A percentile compares a stretch with the other conserved stretches of the same genome.
These are phyloP conservation scores for Neoboletus subvelutipes DNA, from an alignment of 768 basidiomycete species.

Conservation along the genomic window DNA sequence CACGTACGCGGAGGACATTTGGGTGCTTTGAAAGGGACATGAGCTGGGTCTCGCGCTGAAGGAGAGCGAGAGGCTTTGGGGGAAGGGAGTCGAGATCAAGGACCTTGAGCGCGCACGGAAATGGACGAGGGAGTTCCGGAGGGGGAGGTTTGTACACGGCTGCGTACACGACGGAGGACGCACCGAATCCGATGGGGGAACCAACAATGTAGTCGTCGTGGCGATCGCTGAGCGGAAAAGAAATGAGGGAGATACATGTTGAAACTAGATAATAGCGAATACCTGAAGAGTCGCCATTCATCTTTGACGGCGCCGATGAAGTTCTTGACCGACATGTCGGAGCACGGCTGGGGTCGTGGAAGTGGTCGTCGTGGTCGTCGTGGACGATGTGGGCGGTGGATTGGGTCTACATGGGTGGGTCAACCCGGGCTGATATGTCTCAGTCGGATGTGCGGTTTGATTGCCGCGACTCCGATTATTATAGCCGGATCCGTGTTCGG, in stretches of 20 bases:
- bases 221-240: slow-evolving; percentile 49
- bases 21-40: slow-evolving; percentile 93
- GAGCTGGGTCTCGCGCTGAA: slow-evolving; percentile 83
- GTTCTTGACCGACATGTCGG: slow-evolving; percentile 22
- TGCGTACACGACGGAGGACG: slow-evolving; percentile 87
- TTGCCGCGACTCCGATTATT: slow-evolving; percentile 15
- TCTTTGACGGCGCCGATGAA: slow-evolving; percentile 85
- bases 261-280: slow-evolving; percentile 2
- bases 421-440: not conserved
- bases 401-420: not conserved
- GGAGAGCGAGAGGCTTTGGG: slow-evolving; percentile 63
- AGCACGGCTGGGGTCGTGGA: not conserved
- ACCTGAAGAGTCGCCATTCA: slow-evolving; percentile 84
- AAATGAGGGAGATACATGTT: not conserved
- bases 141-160: slow-evolving; percentile 59
- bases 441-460: not conserved
- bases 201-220: slow-evolving; percentile 74
- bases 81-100: slow-evolving; percentile 82
- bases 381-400: not conserved
- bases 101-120: slow-evolving; percentile 83
- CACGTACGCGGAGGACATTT: slow-evolving; percentile 90
- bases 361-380: slow-evolving; percentile 2
- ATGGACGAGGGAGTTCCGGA: slow-evolving; percentile 35
- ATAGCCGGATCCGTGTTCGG: slow-evolving; percentile 22
- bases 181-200: slow-evolving; percentile 82